phyloP scores from a whole-genome alignment of 371 early-diverging fungal species.

The Batkoa obscura region DNA sequence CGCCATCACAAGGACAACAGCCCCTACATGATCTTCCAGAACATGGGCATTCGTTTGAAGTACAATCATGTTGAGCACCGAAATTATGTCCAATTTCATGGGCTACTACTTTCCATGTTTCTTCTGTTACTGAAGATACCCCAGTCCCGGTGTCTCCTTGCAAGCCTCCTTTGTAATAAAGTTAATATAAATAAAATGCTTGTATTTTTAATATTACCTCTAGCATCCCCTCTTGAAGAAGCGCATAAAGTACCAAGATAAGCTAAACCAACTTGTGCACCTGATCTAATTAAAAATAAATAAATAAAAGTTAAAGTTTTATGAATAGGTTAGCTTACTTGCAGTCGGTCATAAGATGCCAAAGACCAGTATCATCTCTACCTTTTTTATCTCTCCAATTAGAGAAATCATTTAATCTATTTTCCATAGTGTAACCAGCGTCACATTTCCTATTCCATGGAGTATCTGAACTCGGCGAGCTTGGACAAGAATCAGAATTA shows the following conservation, averaged over 20 bases:
- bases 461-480: conserved; percentile 14
- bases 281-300: conserved; percentile 22
- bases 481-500: conserved; percentile 33
- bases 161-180: conserved; percentile 9
- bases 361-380: conserved; percentile 62
- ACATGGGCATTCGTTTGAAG: conserved; percentile 11
- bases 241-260: conserved; percentile 72
- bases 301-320: background rate
- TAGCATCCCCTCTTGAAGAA: conserved; percentile 17
- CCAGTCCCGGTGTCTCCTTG: conserved; percentile 64
- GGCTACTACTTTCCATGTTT: conserved; percentile 90
- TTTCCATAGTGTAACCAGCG: conserved; percentile 42
- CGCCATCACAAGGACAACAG: conserved; percentile 31
- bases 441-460: conserved; percentile 71
- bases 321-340: conserved; percentile 25
- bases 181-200: background rate
- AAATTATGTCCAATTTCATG: conserved; percentile 90
- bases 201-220: conserved; percentile 13
- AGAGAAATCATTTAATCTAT: conserved; percentile 75
- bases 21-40: conserved; percentile 24
- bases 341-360: conserved; percentile 89
- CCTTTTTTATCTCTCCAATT: conserved; percentile 55
- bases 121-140: conserved; percentile 62
- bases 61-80: conserved; percentile 33
- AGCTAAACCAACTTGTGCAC: conserved; percentile 80